Evolutionary conservation across 345 rosid genomes (phyloP), one percentile per base, ranked within the genome.

Genomic region (Pistacia integerrima): DNA sequence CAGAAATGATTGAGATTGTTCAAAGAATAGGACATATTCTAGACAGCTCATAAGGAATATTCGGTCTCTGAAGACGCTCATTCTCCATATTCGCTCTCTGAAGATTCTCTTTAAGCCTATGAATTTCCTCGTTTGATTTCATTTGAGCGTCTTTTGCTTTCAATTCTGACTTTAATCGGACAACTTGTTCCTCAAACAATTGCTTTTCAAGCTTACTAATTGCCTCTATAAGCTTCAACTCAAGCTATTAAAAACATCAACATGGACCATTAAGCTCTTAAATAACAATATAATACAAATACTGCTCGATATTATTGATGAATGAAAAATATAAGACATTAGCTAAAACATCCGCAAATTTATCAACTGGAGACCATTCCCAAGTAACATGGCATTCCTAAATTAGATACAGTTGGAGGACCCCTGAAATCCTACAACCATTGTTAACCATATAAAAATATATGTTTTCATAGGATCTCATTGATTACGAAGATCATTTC

Each of bases 171-270:
- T 75, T 88, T 64, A 87, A 80, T 74, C 97, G 82, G 11, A 93
- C 97, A 4, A 91, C 94, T 77, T 90, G 92, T 81, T 95, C 99
- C 75, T 87, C 94, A 2, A 89, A 88, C 65, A 95, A 63, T 77
- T 90, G 90, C 73, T 76, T 91, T 78, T 95, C 97, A n/a, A 95
- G 88, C 82, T 87, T 87, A 5, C 30, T 73, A 1, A 92, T 87
- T 11, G 91, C 82, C 81, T 93, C 98, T 70, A 75, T 84, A 74
- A 95, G 93, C 87, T 90, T 95, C 44, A 80, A 78, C 86, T 93
- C 98, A 58, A 93, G 91, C 98, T 94, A 35, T 5, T 8, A 69
- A 25, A 55, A 74, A 30, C n/a, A 61, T 66, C 16, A 25, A 25
- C 25, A 11, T 58, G 51, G 11, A 46, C 25, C 52, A 56, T 12